Evolutionary conservation across 73 alveolate species (phyloP), one percentile per base, ranked within the genome.

Genomic region (Symbiodinium pilosum): DNA sequence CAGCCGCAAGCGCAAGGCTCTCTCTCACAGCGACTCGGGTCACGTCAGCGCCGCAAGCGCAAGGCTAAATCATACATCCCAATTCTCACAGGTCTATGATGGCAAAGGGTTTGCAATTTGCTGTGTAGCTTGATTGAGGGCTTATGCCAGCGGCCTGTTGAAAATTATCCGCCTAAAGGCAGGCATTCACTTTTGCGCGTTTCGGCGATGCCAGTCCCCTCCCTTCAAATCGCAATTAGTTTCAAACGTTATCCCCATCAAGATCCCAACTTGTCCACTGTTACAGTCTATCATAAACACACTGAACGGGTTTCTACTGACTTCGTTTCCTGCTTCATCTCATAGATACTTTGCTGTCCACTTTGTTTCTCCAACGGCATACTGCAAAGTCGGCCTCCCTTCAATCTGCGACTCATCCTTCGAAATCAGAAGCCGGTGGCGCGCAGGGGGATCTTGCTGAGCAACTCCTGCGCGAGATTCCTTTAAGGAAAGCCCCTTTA

Each of bases 361-460:
- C 34, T 54, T 54, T 54, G 34, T 54, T 54, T 54, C 71, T 54
- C 71, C 73, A 9, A 2, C 34, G 73, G 34, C 73, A 5, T 16
- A 11, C 30, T 54, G 73, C 81, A 28, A 2, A 64, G 81, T 64
- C 81, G 81, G 81, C 34, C 41, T 21, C 41, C 77, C 77, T 64
- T n/a, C 81, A 64, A 64, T 64, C 81, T 64, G 81, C 30, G 81
- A n/a, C 34, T 0, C 81, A n/a, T 64, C 81, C 34, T 64, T 64
- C 81, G 77, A 64, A 64, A 64, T 30, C 2, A 56, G 3, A 2
- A 30, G 81, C 39, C 81, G 81, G 41, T 64, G 81, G 81, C 81
- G 81, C 81, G 81, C 39, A 64, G 81, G 18, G 81, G 81, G 41
- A 64, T 64, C 81, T 64, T 64, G 81, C 81, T 64, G 81, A 64